Percentiles rank a stretch among this genome's conserved stretches.
phyloP scores from a whole-genome alignment of 2,329 filamentous ascomycete species.

The Pezicula radicicola region DNA sequence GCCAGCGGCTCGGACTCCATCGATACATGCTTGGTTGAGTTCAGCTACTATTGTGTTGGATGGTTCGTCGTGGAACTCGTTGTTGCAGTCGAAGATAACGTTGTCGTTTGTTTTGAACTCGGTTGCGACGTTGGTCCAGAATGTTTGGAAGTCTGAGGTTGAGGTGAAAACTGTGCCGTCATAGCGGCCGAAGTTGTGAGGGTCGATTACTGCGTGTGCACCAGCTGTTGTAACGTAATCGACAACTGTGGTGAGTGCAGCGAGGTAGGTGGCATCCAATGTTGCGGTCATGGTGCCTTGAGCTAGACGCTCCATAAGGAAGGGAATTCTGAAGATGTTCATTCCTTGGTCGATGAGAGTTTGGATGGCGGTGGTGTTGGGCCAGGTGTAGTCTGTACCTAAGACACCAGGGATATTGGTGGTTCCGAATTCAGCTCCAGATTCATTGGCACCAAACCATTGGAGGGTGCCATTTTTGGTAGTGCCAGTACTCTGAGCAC shows the following conservation, averaged over 20 bases:
- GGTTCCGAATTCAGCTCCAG: conserved; percentile 61
- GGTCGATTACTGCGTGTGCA: conserved; percentile 43
- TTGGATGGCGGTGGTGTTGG: conserved; percentile 34
- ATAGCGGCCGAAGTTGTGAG: conserved; percentile 50
- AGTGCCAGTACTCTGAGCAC: background rate
- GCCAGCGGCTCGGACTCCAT: conserved; percentile 39
- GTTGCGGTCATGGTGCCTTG: conserved; percentile 43
- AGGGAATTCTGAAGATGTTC: conserved; percentile 24
- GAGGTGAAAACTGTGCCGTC: conserved; percentile 33
- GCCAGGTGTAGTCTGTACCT: conserved; percentile 59
- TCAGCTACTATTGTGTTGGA: conserved; percentile 34
- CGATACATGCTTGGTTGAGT: conserved; percentile 42
- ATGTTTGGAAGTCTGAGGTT: conserved; percentile 34
- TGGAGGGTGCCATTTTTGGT: background rate
- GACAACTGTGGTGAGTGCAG: conserved; percentile 37
- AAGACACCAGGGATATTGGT: conserved; percentile 50
- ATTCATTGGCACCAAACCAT: conserved; percentile 32
- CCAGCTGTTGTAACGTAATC: conserved; percentile 43
- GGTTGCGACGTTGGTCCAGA: conserved; percentile 37
- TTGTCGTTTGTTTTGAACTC: conserved; percentile 33
- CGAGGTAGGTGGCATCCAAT: conserved; percentile 39
- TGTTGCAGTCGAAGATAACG: conserved; percentile 41
- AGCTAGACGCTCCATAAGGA: conserved; percentile 55
- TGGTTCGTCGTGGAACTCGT: conserved; percentile 40
- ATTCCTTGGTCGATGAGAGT: background rate